These are phyloP conservation scores for Chenopodium formosanum DNA, from an alignment of 148 eudicot genomes.

Conservation along the genomic window DNA sequence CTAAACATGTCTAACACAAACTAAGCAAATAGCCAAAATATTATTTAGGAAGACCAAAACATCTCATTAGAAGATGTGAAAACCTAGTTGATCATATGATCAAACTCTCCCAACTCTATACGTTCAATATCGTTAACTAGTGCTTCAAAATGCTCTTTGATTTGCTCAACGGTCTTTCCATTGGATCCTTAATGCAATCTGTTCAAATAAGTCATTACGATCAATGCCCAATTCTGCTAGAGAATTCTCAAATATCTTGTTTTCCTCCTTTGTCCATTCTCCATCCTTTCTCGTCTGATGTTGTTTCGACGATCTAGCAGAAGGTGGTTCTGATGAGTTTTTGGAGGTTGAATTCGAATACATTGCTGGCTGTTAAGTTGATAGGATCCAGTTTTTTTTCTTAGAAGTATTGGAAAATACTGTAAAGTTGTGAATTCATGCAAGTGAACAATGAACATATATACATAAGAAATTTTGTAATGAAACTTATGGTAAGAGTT, in stretches of 20 bases:
- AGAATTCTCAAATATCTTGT: conserved; percentile 15
- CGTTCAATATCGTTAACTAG: conserved; percentile 6
- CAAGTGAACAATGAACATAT: too few relatives aligned
- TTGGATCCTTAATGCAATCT: conserved; percentile 16
- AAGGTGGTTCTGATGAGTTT: background rate
- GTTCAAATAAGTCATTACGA: background rate
- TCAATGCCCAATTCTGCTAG: conserved; percentile 8
- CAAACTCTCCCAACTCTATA: conserved; percentile 20
- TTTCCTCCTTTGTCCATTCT: conserved; percentile 20
- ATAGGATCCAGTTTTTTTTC: too few relatives aligned
- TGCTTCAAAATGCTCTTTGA: conserved; percentile 18
- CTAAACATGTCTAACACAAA: too few relatives aligned
- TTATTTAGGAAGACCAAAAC: too few relatives aligned
- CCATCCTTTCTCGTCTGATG: background rate
- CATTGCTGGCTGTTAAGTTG: background rate
- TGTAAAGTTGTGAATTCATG: too few relatives aligned
- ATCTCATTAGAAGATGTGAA: too few relatives aligned
- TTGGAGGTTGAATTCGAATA: background rate
- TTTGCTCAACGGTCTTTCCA: conserved; percentile 7
- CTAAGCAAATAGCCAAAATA: too few relatives aligned
- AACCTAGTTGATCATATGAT: conserved; percentile 1
- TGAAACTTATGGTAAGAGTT: too few relatives aligned
- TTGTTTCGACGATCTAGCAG: background rate
- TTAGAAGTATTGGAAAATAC: too few relatives aligned
- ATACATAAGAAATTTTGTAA: too few relatives aligned